phyloP scores from a whole-genome alignment of 805 yeast genomes.

The Nakazawaea laoshanensis region DNA sequence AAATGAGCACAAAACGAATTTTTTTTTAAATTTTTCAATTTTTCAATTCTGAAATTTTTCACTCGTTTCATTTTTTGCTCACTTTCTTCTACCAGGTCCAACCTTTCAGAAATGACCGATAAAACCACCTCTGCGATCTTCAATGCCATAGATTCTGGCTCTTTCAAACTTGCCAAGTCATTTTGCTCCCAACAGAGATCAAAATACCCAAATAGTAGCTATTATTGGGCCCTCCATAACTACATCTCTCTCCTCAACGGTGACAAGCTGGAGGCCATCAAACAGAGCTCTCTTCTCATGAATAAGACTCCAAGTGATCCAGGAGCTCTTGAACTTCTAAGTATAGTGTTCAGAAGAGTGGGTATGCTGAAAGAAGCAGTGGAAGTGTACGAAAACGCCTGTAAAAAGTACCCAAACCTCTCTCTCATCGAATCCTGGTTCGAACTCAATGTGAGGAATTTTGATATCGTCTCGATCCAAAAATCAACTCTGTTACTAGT shows the following conservation, averaged over 20 bases:
- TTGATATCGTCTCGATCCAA: constrained; percentile 44
- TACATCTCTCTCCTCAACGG: constrained; percentile 26
- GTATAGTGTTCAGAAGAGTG: constrained; percentile 32
- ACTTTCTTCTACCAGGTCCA: neutral
- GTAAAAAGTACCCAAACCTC: constrained; percentile 46
- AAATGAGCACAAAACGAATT: too few species aligned
- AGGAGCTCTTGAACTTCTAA: constrained; percentile 39
- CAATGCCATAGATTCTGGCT: constrained; percentile 42
- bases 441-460: constrained; percentile 34
- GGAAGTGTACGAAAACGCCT: constrained; percentile 47
- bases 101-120: constrained; percentile 15
- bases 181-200: constrained; percentile 38
- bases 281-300: constrained; percentile 20
- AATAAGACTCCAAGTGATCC: constrained; percentile 44
- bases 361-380: constrained; percentile 31
- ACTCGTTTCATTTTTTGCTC: neutral
- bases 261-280: constrained; percentile 23
- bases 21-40: neutral
- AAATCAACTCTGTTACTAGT: constrained; percentile 40
- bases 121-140: constrained; percentile 23
- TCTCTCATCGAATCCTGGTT: constrained; percentile 50
- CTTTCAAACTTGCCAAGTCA: constrained; percentile 43
- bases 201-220: constrained; percentile 49
- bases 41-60: constrained; percentile 1
- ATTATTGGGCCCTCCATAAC: constrained; percentile 38